Conservation (phyloP, 495 filamentous ascomycete genomes). For the Recurvomyces mirabilis region DNA sequence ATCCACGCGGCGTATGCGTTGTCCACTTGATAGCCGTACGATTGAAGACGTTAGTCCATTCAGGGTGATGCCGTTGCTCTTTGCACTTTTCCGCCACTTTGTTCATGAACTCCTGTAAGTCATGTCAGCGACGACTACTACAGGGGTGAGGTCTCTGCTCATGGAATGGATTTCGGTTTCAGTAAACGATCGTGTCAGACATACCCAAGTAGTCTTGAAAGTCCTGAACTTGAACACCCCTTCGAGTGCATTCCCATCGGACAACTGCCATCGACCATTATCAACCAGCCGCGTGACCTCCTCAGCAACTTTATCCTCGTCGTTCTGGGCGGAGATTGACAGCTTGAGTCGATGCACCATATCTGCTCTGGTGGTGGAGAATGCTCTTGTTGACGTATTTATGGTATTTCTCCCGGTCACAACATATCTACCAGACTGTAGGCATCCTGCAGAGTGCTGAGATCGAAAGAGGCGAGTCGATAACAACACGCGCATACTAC, state of each 20-base stretch:
- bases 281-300: slow-evolving; percentile 3
- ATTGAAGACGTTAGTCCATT: slow-evolving; percentile 26
- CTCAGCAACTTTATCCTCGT: not conserved
- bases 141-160: too few relatives aligned
- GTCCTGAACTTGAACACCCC: slow-evolving; percentile 23
- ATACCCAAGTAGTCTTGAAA: slow-evolving; percentile 22
- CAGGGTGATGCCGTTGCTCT: slow-evolving; percentile 20
- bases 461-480: too few relatives aligned
- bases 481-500: too few relatives aligned
- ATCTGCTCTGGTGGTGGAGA: not conserved
- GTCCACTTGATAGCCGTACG: slow-evolving; percentile 22
- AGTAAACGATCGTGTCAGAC: too few relatives aligned
- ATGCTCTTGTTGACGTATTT: not conserved
- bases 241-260: slow-evolving; percentile 14
- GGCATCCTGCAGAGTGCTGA: too few relatives aligned
- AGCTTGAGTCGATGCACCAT: not conserved
- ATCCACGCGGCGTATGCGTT: slow-evolving; percentile 21
- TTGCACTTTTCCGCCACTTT: slow-evolving; percentile 22
- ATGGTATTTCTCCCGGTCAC: too few relatives aligned
- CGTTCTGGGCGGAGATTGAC: slow-evolving; percentile 3
- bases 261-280: slow-evolving; percentile 12
- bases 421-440: too few relatives aligned
- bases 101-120: slow-evolving; percentile 27
- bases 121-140: too few relatives aligned
- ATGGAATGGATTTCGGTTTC: too few relatives aligned